Base-by-base conservation (phyloP, 2,329 filamentous ascomycete genomes). In the Biscogniauxia marginata region DNA sequence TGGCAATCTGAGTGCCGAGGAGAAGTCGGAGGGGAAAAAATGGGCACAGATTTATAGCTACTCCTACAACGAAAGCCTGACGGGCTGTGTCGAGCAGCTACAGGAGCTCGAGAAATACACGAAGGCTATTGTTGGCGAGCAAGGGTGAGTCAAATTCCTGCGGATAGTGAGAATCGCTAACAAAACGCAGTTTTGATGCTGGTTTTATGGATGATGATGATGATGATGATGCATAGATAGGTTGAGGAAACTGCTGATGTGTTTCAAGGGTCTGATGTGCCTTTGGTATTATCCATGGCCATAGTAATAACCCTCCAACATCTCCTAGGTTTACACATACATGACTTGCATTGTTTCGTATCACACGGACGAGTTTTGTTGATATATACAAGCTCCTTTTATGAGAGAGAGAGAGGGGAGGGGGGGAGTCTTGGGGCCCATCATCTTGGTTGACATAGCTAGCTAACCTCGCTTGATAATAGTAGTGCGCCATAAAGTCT, bases 41-140 rank as follows among this genome's bases (percentile, higher is more conserved):
- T 84, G 82, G 80, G 77, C 76, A 30, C 79, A 84, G 63, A 81
- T 85, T 55, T 84, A 85, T 64, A 79, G 78, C 55, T 82, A 79
- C 67, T 79, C 76, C 1, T 82, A 82, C 63, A 79, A 78, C 55
- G 77, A 82, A 61, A 81, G 78, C 57, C 69, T 82, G 48, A 82
- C 79, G 6, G 78, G 79, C 3, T 83, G 84, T 67, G 77, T 83
- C 4, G 75, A 78, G 50, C 78, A 85, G 60, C 65, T 85, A 2
- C 78, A 82, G 61, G 75, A 79, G 56, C 67, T 86, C 48, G 79
- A 84, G 63, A 78, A 74, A 58, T 84, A 79, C 56, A 84, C 81
- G 2, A 85, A 84, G 67, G 75, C 79, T 48, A 82, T 85, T 60
- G 78, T 82, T 30, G 83, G 83, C 13, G 82, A 85, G 65, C 77